Conservation (phyloP, 495 filamentous ascomycete genomes). For the Bacidia gigantensis region DNA sequence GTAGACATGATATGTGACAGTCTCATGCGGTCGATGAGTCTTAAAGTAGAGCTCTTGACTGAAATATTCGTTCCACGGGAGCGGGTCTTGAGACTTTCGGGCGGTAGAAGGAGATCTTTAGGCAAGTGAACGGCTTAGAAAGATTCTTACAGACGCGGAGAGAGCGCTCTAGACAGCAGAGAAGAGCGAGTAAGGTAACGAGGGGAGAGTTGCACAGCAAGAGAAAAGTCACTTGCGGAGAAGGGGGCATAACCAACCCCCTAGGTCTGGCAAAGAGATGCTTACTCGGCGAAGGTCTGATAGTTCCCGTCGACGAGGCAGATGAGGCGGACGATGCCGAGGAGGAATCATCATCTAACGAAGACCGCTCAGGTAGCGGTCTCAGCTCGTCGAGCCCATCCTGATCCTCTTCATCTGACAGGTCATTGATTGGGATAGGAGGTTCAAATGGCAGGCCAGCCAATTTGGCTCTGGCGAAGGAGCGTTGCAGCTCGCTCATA, state of each 20-base stretch:
- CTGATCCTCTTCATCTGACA: slow-evolving; percentile 32
- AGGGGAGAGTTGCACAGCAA: background rate
- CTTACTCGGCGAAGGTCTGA: slow-evolving; percentile 64
- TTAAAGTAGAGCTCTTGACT: slow-evolving; percentile 66
- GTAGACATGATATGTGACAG: slow-evolving; percentile 73
- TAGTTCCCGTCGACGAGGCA: slow-evolving; percentile 75
- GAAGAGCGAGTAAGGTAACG: background rate
- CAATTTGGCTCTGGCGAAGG: slow-evolving; percentile 70
- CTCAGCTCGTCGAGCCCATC: slow-evolving; percentile 25
- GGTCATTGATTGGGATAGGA: slow-evolving; percentile 35
- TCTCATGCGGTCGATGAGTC: slow-evolving; percentile 24
- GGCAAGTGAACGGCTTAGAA: background rate
- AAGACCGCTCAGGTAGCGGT: slow-evolving; percentile 21
- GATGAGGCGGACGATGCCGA: slow-evolving; percentile 58
- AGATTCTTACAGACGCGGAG: background rate
- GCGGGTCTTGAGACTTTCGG: slow-evolving; percentile 21
- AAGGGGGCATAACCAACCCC: slow-evolving; percentile 33
- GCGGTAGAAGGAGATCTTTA: slow-evolving; percentile 1
- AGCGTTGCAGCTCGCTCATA: slow-evolving; percentile 82
- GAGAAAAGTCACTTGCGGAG: background rate
- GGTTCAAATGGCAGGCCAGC: slow-evolving; percentile 44
- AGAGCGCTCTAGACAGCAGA: background rate
- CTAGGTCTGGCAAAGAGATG: slow-evolving; percentile 58
- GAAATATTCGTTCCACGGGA: slow-evolving; percentile 87
- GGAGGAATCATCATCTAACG: slow-evolving; percentile 58